Base-by-base conservation (phyloP, 495 filamentous ascomycete genomes). In the Xylaria curta region DNA sequence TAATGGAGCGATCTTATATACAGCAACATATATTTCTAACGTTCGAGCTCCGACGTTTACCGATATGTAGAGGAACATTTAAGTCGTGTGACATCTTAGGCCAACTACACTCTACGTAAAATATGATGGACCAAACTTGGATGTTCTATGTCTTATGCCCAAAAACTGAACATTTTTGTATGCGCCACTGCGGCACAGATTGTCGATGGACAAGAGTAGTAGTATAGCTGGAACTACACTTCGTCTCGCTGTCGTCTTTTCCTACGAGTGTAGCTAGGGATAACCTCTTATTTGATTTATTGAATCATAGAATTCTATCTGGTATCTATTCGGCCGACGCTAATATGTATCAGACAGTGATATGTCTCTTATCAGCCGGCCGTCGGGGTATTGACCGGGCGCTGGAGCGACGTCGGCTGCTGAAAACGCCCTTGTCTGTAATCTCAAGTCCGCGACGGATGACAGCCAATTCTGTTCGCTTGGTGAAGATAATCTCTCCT, bases 371-470 rank as follows among this genome's bases (percentile, higher is more conserved):
- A n/a, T 42, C 47, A 12, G 64, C 31, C 13, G 47, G 47, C 19
- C 64, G 64, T 26, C 64, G 46, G 26, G 64, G 33, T 40, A 66
- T 40, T 8, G 47, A 21, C 19, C 64, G 46, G 1, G 33, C 19
- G 10, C 47, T 26, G 8, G 33, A 38, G 46, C 40, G 4, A 4
- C 64, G 28, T 3, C 64, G 26, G 9, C 33, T 33, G 19, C 46
- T 10, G 6, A 10, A 10, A 54, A 38, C 42, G 2, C 26, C 47
- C 31, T 74, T 70, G 21, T 69, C 72, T 4, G 72, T 62, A 3
- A 67, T 56, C 42, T 78, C 76, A 13, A 81, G 70, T 2, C 79
- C 79, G 15, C 78, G 69, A 65, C 76, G 79, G 44, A 80, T 78
- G n/a, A 81, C 73, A 21, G 76, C 79, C 42, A 81, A 46, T 13